These are phyloP conservation scores for Sporothrix dimorphospora DNA, from an alignment of 2,329 filamentous ascomycete species.

Conservation along the genomic window DNA sequence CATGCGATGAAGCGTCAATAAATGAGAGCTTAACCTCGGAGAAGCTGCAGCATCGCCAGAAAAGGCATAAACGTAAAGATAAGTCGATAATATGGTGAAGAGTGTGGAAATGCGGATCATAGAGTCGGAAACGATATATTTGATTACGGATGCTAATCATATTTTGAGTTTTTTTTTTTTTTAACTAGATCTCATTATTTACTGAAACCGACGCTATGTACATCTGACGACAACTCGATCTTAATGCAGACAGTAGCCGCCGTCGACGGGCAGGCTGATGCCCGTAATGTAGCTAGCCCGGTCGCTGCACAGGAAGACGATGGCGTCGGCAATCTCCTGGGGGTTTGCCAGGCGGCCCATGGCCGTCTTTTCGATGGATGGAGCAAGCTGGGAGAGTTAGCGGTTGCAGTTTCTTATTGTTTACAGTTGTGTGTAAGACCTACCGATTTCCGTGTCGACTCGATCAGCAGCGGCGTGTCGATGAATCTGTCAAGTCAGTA, in stretches of 20 bases:
- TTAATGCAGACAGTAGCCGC: conserved; percentile 3
- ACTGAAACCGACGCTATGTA: background rate
- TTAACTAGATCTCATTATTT: background rate
- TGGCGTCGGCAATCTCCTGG: conserved; percentile 14
- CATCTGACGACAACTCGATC: background rate
- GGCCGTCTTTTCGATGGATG: background rate
- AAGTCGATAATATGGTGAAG: background rate
- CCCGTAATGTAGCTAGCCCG: conserved; percentile 15
- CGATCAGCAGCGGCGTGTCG: background rate
- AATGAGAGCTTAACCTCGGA: background rate
- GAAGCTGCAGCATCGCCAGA: background rate
- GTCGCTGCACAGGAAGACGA: conserved; percentile 11
- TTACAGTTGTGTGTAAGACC: background rate
- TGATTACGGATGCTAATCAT: background rate
- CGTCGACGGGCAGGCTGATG: conserved; percentile 1
- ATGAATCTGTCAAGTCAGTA: background rate
- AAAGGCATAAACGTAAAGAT: background rate
- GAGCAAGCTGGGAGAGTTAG: conserved; percentile 15
- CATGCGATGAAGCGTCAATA: background rate
- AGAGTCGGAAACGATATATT: too few species aligned
- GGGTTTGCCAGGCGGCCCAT: conserved; percentile 18
- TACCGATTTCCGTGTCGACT: background rate
- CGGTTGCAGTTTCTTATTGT: background rate
- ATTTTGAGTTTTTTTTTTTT: background rate
- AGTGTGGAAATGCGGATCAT: background rate